Conservation (phyloP, 306 rosid genomes). For the Acacia melanoxylon region DNA sequence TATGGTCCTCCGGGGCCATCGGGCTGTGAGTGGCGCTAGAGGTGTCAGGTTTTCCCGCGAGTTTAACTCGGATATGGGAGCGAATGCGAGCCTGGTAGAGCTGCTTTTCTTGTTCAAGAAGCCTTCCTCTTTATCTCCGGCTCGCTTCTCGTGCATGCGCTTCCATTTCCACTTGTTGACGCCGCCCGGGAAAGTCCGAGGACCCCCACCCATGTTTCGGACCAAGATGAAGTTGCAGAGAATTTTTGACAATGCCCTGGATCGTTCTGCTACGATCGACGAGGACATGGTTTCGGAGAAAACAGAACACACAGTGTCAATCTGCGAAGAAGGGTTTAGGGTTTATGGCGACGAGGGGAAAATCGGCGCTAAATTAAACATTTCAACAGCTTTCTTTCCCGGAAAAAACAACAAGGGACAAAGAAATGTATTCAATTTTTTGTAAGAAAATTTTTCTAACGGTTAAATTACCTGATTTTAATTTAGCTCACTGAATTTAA, state of each 20-base stretch:
- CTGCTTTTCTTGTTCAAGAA: constrained; percentile 79
- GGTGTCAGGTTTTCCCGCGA: constrained; percentile 45
- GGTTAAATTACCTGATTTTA: no score
- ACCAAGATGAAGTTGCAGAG: constrained; percentile 36
- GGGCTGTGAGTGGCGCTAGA: constrained; percentile 51
- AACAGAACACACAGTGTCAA: background rate
- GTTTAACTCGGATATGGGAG: constrained; percentile 73
- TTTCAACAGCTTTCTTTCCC: background rate
- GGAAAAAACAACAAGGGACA: no score
- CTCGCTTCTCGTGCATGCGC: constrained; percentile 95
- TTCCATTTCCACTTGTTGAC: constrained; percentile 96
- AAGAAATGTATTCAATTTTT: no score
- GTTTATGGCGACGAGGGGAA: background rate
- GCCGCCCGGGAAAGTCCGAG: constrained; percentile 91
- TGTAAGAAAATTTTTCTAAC: no score
- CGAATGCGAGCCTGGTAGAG: constrained; percentile 86
- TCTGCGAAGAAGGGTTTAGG: constrained; percentile 27
- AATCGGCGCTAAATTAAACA: background rate
- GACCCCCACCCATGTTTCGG: constrained; percentile 92
- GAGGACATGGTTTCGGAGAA: constrained; percentile 43
- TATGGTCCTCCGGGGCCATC: constrained; percentile 58
- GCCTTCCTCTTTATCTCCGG: constrained; percentile 68
- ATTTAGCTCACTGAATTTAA: no score
- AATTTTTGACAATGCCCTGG: constrained; percentile 36
- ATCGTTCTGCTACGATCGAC: constrained; percentile 46